Evolutionary conservation across 2,329 filamentous ascomycete species (phyloP).

Genomic region (Cladosporium sphaerospermum): DNA sequence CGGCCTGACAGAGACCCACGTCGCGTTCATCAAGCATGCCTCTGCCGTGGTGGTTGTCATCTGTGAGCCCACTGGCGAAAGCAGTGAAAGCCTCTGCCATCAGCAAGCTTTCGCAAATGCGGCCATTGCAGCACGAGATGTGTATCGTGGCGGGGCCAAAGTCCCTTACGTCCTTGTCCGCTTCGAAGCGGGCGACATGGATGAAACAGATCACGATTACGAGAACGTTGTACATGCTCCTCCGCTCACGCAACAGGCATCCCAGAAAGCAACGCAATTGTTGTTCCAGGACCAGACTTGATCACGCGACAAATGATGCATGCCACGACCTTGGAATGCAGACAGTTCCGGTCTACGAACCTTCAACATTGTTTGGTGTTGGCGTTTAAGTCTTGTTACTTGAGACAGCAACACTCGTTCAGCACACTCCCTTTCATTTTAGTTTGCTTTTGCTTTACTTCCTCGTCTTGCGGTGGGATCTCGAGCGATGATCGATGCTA

Average conservation of each 20-base stretch:
- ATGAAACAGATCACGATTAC: not conserved
- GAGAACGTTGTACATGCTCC: not conserved
- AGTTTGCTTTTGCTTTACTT: not conserved
- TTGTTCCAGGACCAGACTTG: not conserved
- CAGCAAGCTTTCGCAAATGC: not conserved
- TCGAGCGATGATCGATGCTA: too few relatives aligned
- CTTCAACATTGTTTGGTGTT: too few relatives aligned
- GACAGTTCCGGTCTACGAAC: too few relatives aligned
- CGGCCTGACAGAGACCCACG: constrained; percentile 60
- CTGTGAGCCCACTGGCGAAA: not conserved
- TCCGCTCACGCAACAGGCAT: not conserved
- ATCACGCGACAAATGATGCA: too few relatives aligned
- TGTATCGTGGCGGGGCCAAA: not conserved
- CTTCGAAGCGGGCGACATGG: not conserved
- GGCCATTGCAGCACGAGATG: not conserved
- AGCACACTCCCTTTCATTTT: not conserved
- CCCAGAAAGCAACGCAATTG: not conserved
- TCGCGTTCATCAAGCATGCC: constrained; percentile 56
- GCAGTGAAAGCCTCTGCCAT: not conserved
- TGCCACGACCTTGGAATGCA: too few relatives aligned
- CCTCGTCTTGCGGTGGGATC: too few relatives aligned
- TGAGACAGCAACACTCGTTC: too few relatives aligned
- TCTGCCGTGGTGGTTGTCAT: constrained; percentile 57
- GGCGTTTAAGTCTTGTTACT: too few relatives aligned
- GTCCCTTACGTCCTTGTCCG: constrained; percentile 1